Evolutionary conservation across 225 moss, liverwort and hornwort species (phyloP).

Genomic region (Physcomitrellopsis africana): DNA sequence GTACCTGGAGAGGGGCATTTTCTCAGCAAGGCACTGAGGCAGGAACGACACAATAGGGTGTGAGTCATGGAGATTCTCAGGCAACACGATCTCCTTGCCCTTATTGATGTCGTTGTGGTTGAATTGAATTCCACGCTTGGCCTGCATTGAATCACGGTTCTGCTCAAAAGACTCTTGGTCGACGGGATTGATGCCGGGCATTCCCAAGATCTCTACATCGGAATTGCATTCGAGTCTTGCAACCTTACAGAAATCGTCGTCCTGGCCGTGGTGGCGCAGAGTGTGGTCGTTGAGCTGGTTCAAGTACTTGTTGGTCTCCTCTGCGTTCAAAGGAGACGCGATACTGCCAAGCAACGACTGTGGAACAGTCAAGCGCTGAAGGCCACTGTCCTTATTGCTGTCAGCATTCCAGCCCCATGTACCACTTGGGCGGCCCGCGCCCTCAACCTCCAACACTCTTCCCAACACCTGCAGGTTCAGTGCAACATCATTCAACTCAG

Average conservation of each 20-base stretch:
- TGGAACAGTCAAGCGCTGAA: conserved; percentile 34
- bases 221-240: conserved; percentile 48
- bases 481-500: neutral
- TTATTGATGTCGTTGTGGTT: conserved; percentile 23
- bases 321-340: conserved; percentile 37
- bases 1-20: conserved; percentile 46
- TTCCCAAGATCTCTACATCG: conserved; percentile 41
- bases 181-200: conserved; percentile 26
- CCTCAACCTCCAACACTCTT: conserved; percentile 33
- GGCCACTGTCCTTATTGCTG: neutral
- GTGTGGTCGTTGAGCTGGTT: conserved; percentile 27
- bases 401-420: conserved; percentile 31
- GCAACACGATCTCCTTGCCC: conserved; percentile 33
- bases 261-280: conserved; percentile 34
- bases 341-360: conserved; percentile 9
- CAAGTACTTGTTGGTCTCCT: conserved; percentile 35
- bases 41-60: conserved; percentile 41
- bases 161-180: conserved; percentile 41
- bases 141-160: conserved; percentile 33
- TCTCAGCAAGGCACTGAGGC: conserved; percentile 44
- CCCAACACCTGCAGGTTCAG: conserved; percentile 31
- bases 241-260: conserved; percentile 42
- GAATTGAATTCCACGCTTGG: conserved; percentile 40
- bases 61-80: conserved; percentile 27
- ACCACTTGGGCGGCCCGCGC: conserved; percentile 40